Evolutionary conservation across 345 rosid species (phyloP).

Genomic region (Euphorbia lathyris): DNA sequence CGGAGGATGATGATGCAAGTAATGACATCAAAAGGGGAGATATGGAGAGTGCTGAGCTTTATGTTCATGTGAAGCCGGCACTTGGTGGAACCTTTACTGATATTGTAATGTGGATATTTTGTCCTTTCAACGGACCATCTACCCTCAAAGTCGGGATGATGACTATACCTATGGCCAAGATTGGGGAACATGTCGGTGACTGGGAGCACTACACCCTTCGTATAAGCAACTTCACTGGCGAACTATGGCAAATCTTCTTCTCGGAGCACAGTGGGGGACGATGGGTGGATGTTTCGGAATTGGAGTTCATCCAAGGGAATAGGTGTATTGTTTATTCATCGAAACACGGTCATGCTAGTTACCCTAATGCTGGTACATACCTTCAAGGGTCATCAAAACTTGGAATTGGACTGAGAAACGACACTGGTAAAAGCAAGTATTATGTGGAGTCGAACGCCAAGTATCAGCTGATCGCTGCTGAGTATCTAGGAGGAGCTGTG

Average conservation of each 20-base stretch:
- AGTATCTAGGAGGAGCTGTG: constrained; percentile 65
- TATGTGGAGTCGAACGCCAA: constrained; percentile 63
- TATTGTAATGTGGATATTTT: constrained; percentile 85
- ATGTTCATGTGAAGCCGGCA: constrained; percentile 86
- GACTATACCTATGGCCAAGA: constrained; percentile 59
- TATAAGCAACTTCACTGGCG: constrained; percentile 76
- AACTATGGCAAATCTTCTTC: constrained; percentile 71
- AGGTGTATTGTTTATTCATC: constrained; percentile 74
- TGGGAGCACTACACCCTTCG: constrained; percentile 96
- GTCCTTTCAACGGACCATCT: constrained; percentile 88
- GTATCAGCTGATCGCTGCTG: constrained; percentile 69
- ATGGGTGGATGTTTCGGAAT: constrained; percentile 61
- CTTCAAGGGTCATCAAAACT: constrained; percentile 77
- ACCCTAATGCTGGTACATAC: constrained; percentile 71
- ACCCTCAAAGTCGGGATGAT: constrained; percentile 71
- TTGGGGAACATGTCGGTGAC: constrained; percentile 82
- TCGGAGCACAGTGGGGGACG: constrained; percentile 90
- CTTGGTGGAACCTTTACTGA: constrained; percentile 90
- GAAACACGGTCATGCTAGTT: constrained; percentile 84
- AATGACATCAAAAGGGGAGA: constrained; percentile 50
- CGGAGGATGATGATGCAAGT: constrained; percentile 52
- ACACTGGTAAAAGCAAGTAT: constrained; percentile 53
- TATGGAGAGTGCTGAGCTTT: constrained; percentile 70
- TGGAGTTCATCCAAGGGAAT: constrained; percentile 66
- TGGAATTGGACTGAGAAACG: constrained; percentile 75